Evolutionary conservation across 2,329 filamentous ascomycete species (phyloP).

Genomic region (Pseudocercospora eumusae): DNA sequence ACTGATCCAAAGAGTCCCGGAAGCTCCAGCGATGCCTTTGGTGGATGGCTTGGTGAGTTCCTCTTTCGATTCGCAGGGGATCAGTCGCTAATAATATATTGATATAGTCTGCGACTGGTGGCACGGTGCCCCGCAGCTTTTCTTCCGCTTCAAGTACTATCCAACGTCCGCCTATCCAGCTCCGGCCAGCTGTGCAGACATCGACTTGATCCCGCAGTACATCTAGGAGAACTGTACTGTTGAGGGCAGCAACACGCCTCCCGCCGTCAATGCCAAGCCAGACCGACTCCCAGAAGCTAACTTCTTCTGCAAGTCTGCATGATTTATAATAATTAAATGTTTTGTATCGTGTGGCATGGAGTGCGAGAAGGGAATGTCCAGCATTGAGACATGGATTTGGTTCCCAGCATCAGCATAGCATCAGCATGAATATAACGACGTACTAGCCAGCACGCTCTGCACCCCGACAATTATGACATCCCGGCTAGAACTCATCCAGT

Average conservation of each 20-base stretch:
- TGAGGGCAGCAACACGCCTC: not conserved
- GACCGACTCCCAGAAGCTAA: not conserved
- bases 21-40: constrained; percentile 27
- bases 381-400: not conserved
- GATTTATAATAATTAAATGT: not conserved
- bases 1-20: constrained; percentile 18
- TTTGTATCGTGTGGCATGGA: not conserved
- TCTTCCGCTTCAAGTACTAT: constrained; percentile 34
- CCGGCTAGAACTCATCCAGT: too few species aligned
- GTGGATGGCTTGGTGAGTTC: constrained; percentile 35
- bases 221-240: constrained; percentile 25
- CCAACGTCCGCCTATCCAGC: constrained; percentile 18
- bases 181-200: constrained; percentile 38
- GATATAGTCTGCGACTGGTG: constrained; percentile 38
- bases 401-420: not conserved
- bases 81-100: not conserved
- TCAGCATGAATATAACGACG: not conserved
- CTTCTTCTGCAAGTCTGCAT: not conserved
- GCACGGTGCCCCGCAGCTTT: constrained; percentile 40
- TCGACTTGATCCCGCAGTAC: constrained; percentile 36
- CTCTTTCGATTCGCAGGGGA: not conserved
- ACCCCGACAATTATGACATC: too few species aligned
- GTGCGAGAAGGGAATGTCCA: not conserved
- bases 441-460: not conserved
- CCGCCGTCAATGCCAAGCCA: not conserved